Conservation (phyloP, 2,329 filamentous ascomycete species). For the Chaetomium globosum region DNA sequence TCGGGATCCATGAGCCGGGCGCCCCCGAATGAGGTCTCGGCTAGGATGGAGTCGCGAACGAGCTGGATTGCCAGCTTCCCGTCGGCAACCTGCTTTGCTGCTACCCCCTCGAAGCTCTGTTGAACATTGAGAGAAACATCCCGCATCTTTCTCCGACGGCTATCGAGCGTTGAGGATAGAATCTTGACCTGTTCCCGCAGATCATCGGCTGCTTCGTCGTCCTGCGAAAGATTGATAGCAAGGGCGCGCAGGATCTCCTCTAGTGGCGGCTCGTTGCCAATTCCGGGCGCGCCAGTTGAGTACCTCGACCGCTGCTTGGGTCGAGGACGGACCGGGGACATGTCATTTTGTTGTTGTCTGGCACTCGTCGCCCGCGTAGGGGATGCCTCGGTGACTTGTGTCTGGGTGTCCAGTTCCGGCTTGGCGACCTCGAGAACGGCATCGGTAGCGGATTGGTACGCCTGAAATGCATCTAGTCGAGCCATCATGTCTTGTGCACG, state of each 20-base stretch:
- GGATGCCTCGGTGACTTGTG: constrained; percentile 37
- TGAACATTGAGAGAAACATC: constrained; percentile 53
- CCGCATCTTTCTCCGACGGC: constrained; percentile 48
- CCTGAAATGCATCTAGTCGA: constrained; percentile 50
- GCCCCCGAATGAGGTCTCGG: constrained; percentile 54
- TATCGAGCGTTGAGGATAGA: constrained; percentile 43
- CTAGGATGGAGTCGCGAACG: constrained; percentile 55
- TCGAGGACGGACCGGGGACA: constrained; percentile 43
- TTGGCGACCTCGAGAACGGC: constrained; percentile 49
- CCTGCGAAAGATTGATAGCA: constrained; percentile 43
- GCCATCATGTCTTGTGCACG: constrained; percentile 49
- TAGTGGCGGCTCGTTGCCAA: constrained; percentile 46
- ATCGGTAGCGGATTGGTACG: constrained; percentile 48
- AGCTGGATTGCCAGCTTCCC: constrained; percentile 52
- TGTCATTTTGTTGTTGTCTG: constrained; percentile 28
- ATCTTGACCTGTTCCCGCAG: constrained; percentile 30
- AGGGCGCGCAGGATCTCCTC: constrained; percentile 54
- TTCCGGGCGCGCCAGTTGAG: constrained; percentile 41
- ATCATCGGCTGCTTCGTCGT: constrained; percentile 25
- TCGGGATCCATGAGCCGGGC: constrained; percentile 57
- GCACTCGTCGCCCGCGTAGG: constrained; percentile 40
- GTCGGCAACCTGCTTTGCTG: constrained; percentile 51
- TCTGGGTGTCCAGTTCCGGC: constrained; percentile 46
- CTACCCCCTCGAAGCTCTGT: constrained; percentile 52
- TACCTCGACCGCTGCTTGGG: constrained; percentile 39